A percentile compares a stretch with the other conserved stretches of the same genome.
These are phyloP conservation scores for Rugonectria rugulosa DNA, from an alignment of 2,329 filamentous ascomycete species.

Conservation along the genomic window DNA sequence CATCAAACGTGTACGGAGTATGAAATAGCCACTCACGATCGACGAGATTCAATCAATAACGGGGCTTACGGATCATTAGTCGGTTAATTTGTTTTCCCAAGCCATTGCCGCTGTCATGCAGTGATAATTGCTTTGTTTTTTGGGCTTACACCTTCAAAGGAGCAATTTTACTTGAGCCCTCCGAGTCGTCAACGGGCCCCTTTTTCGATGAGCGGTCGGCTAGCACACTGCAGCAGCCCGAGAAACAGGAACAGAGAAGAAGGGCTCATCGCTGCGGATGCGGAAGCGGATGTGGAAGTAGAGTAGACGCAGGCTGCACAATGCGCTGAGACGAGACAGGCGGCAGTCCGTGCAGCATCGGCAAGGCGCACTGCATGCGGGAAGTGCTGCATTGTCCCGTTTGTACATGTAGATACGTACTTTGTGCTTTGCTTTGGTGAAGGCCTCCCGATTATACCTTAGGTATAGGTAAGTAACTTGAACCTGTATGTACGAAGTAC, in stretches of 20 bases:
- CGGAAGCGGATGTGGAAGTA: no score
- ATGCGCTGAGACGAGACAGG: conserved; percentile 21
- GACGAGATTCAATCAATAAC: conserved; percentile 5
- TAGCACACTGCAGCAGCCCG: conserved; percentile 13
- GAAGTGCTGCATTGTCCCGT: conserved; percentile 13
- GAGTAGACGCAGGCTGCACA: conserved; percentile 9
- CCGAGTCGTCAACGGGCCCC: not conserved
- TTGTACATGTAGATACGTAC: not conserved
- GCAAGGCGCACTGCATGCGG: not conserved
- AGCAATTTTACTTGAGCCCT: not conserved
- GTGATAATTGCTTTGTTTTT: conserved; percentile 9
- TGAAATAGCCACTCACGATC: not conserved
- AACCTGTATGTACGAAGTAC: no score
- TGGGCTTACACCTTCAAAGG: conserved; percentile 1
- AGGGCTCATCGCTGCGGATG: not conserved
- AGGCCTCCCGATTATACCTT: not conserved
- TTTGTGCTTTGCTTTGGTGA: not conserved
- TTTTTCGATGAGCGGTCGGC: not conserved
- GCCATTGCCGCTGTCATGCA: conserved; percentile 6
- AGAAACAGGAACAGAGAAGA: conserved; percentile 14
- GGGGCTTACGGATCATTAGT: conserved; percentile 11
- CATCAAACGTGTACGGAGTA: conserved; percentile 7
- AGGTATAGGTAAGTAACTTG: not conserved
- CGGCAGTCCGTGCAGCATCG: conserved; percentile 25
- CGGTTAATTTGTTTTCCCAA: not conserved